phyloP scores from a whole-genome alignment of 2,329 filamentous ascomycete genomes.

The Fusarium chuoi region DNA sequence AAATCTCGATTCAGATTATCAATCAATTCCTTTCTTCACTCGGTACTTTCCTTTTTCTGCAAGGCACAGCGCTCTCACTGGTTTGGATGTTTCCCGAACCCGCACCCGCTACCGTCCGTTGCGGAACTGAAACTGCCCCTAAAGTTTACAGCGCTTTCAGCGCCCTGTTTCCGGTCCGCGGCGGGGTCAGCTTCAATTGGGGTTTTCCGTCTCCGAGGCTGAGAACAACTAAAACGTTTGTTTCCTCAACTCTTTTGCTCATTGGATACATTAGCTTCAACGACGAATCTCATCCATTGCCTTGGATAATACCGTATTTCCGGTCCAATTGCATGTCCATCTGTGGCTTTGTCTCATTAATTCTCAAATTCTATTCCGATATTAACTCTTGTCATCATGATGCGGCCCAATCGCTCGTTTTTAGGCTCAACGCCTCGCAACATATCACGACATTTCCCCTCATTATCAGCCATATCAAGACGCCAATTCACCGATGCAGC shows the following conservation, averaged over 20 bases:
- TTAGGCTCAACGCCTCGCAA: slow-evolving; percentile 7
- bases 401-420: slow-evolving; percentile 16
- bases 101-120: slow-evolving; percentile 29
- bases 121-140: slow-evolving; percentile 7
- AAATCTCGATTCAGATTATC: slow-evolving; percentile 2
- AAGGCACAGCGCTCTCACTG: slow-evolving; percentile 21
- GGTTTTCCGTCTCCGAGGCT: slow-evolving; percentile 39
- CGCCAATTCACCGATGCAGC: slow-evolving; percentile 53
- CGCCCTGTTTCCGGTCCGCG: slow-evolving; percentile 2
- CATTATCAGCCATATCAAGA: slow-evolving; percentile 22
- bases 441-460: slow-evolving; percentile 11
- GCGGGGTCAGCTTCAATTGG: neutral
- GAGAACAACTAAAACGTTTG: neutral
- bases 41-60: slow-evolving; percentile 17
- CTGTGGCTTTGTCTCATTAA: neutral
- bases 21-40: slow-evolving; percentile 4
- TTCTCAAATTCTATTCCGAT: neutral
- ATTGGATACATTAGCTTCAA: slow-evolving; percentile 33
- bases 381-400: slow-evolving; percentile 14
- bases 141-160: slow-evolving; percentile 1
- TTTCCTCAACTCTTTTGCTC: slow-evolving; percentile 19
- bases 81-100: neutral
- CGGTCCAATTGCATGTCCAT: neutral
- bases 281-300: slow-evolving; percentile 13
- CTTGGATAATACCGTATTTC: neutral